Percentiles rank a stretch among this genome's conserved stretches.
Evolutionary conservation across 1,284 basidiomycete genomes (phyloP).

Genomic region (Lignosus rhinocerotis): DNA sequence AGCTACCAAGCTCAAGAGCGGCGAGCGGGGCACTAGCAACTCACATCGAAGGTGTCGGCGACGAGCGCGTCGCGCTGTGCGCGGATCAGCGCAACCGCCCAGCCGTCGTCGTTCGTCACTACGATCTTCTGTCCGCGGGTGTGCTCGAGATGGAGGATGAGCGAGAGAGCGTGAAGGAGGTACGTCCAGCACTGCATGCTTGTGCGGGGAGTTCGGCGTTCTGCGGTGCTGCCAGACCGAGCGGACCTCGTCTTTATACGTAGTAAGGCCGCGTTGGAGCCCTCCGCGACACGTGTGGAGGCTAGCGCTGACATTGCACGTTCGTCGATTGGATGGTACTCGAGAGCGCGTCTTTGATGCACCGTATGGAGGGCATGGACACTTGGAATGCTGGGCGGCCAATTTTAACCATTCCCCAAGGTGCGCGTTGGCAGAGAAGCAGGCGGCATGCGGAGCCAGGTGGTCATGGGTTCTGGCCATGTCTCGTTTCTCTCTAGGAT

Average conservation of each 20-base stretch:
- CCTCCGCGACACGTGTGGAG: not conserved
- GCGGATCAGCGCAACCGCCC: conserved; percentile 52
- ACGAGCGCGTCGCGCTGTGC: conserved; percentile 43
- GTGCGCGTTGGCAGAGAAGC: not conserved
- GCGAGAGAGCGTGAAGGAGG: not conserved
- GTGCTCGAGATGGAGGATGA: not conserved
- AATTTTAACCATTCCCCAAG: not conserved
- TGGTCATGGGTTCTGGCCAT: not conserved
- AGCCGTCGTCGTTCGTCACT: conserved; percentile 51
- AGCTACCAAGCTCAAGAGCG: not conserved
- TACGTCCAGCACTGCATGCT: conserved; percentile 6
- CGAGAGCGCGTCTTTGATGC: not conserved
- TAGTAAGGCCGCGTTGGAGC: not conserved
- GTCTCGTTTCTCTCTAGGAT: not conserved
- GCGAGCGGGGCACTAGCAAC: no score
- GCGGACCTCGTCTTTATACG: not conserved
- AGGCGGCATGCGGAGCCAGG: not conserved
- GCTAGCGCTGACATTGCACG: not conserved
- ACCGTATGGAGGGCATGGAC: not conserved
- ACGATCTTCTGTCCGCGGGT: conserved; percentile 28
- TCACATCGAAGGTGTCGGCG: conserved; percentile 42
- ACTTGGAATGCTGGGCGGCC: no score
- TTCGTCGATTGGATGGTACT: not conserved
- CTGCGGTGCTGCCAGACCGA: not conserved
- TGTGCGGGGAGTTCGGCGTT: not conserved